These are phyloP conservation scores for Silene latifolia DNA, from an alignment of 148 eudicot species.

Conservation along the genomic window DNA sequence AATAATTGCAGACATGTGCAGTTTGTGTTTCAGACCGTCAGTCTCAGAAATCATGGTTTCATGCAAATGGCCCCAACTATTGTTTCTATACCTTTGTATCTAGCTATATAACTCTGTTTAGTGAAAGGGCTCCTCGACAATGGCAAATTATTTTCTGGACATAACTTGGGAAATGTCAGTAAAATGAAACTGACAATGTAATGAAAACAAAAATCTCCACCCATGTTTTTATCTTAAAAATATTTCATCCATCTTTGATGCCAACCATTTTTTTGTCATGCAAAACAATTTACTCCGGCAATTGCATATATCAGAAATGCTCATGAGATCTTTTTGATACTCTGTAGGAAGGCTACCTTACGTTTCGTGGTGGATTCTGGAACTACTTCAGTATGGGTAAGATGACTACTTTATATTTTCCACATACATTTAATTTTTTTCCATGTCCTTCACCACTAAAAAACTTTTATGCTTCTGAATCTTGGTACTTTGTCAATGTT, in stretches of 20 bases:
- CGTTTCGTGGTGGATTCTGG: slow-evolving; percentile 98
- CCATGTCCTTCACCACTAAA: neutral
- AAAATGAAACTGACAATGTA: neutral
- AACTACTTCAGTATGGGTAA: slow-evolving; percentile 98
- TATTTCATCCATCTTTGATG: neutral
- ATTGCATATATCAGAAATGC: neutral
- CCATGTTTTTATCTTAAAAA: too few species aligned
- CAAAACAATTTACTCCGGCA: slow-evolving; percentile 1
- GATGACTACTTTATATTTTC: slow-evolving; percentile 11
- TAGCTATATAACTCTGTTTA: neutral
- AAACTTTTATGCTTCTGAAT: neutral
- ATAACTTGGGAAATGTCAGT: neutral
- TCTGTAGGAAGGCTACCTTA: slow-evolving; percentile 73
- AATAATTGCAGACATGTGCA: too few species aligned
- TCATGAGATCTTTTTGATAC: slow-evolving; percentile 16
- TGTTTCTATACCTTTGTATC: neutral
- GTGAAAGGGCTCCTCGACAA: neutral
- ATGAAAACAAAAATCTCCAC: too few species aligned
- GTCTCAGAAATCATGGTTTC: neutral
- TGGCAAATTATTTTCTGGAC: neutral
- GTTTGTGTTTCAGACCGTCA: neutral
- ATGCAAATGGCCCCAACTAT: neutral
- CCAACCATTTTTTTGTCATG: neutral
- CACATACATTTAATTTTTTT: neutral
- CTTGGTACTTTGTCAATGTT: neutral